These are phyloP conservation scores for Talaromyces stipitatus DNA, from an alignment of 495 filamentous ascomycete species.

Conservation along the genomic window DNA sequence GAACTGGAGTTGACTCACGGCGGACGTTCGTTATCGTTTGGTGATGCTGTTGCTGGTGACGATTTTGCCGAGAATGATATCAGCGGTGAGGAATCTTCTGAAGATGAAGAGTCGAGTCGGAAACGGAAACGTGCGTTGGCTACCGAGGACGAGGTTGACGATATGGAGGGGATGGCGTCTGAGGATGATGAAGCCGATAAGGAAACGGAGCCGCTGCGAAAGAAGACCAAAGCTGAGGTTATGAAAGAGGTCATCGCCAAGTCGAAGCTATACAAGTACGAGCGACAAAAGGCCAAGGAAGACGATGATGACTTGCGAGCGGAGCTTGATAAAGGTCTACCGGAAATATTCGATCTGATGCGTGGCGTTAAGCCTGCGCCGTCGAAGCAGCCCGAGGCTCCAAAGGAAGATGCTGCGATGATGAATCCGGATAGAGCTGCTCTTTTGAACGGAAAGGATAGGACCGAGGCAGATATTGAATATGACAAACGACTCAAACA, in stretches of 20 bases:
- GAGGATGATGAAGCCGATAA: constrained; percentile 37
- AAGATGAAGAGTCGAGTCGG: constrained; percentile 47
- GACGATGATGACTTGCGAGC: constrained; percentile 89
- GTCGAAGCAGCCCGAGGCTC: constrained; percentile 27
- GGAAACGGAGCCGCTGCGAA: constrained; percentile 58
- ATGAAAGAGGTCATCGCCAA: constrained; percentile 98
- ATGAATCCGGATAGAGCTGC: constrained; percentile 56
- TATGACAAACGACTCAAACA: constrained; percentile 80
- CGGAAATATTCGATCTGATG: constrained; percentile 70
- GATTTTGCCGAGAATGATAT: constrained; percentile 66
- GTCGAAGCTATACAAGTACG: constrained; percentile 88
- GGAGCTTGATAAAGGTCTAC: constrained; percentile 67
- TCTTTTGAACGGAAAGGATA: constrained; percentile 52
- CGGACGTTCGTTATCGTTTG: constrained; percentile 62
- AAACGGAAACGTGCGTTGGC: constrained; percentile 53
- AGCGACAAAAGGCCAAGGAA: constrained; percentile 87
- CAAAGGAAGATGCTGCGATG: constrained; percentile 27
- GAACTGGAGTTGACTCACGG: constrained; percentile 73
- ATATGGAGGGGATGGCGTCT: constrained; percentile 28
- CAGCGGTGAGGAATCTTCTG: constrained; percentile 31
- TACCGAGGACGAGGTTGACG: constrained; percentile 25
- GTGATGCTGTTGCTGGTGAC: constrained; percentile 47
- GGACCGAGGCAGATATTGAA: constrained; percentile 60
- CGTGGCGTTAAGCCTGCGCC: constrained; percentile 40
- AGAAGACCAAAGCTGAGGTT: constrained; percentile 90